phyloP scores from a whole-genome alignment of 2,329 filamentous ascomycete genomes.

The Curvularia sp. region DNA sequence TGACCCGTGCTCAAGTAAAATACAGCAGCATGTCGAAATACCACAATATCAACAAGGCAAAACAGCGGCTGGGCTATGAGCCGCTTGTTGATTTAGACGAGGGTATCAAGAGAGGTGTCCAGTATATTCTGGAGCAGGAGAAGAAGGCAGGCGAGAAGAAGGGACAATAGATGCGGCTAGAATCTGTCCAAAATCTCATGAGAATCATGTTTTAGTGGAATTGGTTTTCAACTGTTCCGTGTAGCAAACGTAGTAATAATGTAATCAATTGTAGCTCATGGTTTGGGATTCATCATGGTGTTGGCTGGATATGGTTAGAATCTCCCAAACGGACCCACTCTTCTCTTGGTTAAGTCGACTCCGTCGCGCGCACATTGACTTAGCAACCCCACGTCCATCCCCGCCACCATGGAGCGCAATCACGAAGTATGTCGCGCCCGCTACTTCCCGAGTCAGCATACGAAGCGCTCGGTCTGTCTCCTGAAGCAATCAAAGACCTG shows the following conservation, averaged over 20 bases:
- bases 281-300: neutral
- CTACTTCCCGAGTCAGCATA: constrained; percentile 48
- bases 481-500: constrained; percentile 40
- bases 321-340: constrained; percentile 18
- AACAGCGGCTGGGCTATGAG: constrained; percentile 70
- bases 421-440: constrained; percentile 42
- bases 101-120: constrained; percentile 59
- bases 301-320: constrained; percentile 14
- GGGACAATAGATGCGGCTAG: constrained; percentile 31
- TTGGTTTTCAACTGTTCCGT: neutral
- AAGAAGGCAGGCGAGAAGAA: constrained; percentile 45
- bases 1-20: constrained; percentile 59
- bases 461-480: constrained; percentile 42
- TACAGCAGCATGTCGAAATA: constrained; percentile 79
- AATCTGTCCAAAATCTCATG: neutral
- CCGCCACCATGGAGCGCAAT: constrained; percentile 36
- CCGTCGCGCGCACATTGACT: constrained; percentile 15
- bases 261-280: neutral
- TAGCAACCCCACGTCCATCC: constrained; percentile 17
- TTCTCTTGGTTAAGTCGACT: constrained; percentile 17
- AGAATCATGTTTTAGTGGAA: neutral
- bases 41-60: constrained; percentile 79
- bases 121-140: constrained; percentile 49
- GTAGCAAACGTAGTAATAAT: constrained; percentile 5
- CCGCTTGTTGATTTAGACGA: constrained; percentile 72